Percentiles rank a stretch among this genome's conserved stretches.
Evolutionary conservation across 192 early-diverging fungal species (phyloP).

Genomic region (Geranomyces variabilis): DNA sequence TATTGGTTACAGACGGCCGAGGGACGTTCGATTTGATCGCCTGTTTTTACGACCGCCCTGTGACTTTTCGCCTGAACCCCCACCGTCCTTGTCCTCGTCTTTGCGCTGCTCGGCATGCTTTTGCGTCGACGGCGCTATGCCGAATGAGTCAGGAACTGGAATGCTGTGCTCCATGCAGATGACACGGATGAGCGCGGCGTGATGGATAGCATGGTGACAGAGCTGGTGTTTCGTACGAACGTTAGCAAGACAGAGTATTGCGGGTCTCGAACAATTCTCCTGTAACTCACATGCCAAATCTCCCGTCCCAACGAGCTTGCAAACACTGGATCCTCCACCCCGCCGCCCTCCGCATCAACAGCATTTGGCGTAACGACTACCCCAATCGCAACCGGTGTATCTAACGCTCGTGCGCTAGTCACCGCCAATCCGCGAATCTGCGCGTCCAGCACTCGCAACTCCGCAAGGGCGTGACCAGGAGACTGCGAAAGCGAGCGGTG

Average conservation of each 20-base stretch:
- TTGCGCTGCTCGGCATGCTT: constrained; percentile 19
- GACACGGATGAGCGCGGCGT: constrained; percentile 33
- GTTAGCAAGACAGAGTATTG: too few relatives aligned
- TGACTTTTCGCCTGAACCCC: too few relatives aligned
- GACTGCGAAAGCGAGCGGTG: background rate
- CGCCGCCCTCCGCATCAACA: background rate
- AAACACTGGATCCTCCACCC: constrained; percentile 9
- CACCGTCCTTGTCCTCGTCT: background rate
- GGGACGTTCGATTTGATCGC: too few relatives aligned
- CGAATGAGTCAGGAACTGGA: constrained; percentile 23
- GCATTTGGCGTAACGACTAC: background rate
- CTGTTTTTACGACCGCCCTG: too few relatives aligned
- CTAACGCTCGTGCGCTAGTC: background rate
- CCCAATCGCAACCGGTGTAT: background rate
- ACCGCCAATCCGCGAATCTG: constrained; percentile 3
- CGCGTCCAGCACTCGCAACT: constrained; percentile 2
- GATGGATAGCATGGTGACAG: constrained; percentile 39
- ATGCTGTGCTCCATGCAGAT: constrained; percentile 36
- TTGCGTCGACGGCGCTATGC: constrained; percentile 34
- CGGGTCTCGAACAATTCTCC: too few relatives aligned
- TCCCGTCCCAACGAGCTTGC: constrained; percentile 24
- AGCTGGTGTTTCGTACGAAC: background rate
- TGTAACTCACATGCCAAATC: constrained; percentile 23
- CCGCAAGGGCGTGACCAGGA: background rate
- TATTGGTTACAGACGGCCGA: too few relatives aligned